These are phyloP conservation scores for Xylariaceae sp. DNA, from an alignment of 2,329 filamentous ascomycete genomes.

Conservation along the genomic window DNA sequence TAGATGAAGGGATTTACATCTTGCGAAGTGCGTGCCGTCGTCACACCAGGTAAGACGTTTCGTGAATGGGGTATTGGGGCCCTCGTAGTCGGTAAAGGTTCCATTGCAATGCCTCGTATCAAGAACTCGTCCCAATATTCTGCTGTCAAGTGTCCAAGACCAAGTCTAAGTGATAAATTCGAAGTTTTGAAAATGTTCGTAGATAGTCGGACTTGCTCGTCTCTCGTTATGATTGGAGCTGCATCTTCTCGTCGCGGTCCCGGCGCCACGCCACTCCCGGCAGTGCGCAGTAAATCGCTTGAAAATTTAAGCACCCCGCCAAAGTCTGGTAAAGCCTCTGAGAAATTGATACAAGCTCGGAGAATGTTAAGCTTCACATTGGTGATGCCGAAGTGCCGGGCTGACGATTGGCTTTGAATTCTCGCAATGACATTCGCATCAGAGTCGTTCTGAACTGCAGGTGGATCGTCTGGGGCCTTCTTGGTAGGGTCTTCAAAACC, in stretches of 20 bases:
- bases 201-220: constrained; percentile 81
- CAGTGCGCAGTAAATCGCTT: constrained; percentile 75
- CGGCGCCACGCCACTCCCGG: constrained; percentile 75
- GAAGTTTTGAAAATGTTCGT: constrained; percentile 85
- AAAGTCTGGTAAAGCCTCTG: constrained; percentile 89
- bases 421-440: constrained; percentile 50
- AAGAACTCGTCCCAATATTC: constrained; percentile 98
- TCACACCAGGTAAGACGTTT: constrained; percentile 47
- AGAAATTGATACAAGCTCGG: constrained; percentile 86
- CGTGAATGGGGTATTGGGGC: constrained; percentile 63
- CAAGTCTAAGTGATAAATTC: constrained; percentile 69
- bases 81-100: constrained; percentile 55
- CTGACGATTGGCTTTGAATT: constrained; percentile 55
- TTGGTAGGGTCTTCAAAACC: constrained; percentile 37
- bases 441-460: constrained; percentile 35
- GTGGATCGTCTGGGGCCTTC: constrained; percentile 19
- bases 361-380: constrained; percentile 82
- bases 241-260: constrained; percentile 64
- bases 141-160: constrained; percentile 64
- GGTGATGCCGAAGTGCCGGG: constrained; percentile 70
- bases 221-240: constrained; percentile 65
- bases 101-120: constrained; percentile 69
- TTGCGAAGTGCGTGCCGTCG: constrained; percentile 48
- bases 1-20: constrained; percentile 86
- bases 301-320: constrained; percentile 85